Conservation (phyloP, 2,329 filamentous ascomycete genomes). For the Talaromyces sp. region DNA sequence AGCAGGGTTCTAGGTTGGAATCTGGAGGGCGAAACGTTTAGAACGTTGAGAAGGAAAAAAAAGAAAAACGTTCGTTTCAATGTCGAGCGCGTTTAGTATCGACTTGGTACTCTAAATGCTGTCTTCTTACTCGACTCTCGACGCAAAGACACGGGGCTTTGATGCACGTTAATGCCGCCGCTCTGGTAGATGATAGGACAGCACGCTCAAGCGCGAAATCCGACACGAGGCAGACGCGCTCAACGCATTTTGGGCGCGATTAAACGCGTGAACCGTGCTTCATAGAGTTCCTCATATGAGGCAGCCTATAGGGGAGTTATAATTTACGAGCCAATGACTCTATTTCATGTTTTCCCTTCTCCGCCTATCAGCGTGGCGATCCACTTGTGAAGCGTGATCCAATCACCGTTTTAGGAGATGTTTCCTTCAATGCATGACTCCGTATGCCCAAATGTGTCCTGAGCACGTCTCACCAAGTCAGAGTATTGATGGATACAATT, state of each 20-base stretch:
- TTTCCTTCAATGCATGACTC: background rate
- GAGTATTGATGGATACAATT: background rate
- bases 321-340: background rate
- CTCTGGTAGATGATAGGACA: background rate
- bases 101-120: background rate
- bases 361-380: too few species aligned
- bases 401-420: background rate
- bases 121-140: background rate
- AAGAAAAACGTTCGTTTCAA: background rate
- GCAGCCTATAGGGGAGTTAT: background rate
- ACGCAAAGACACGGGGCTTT: background rate
- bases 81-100: background rate
- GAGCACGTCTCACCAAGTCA: too few species aligned
- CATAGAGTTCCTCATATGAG: background rate
- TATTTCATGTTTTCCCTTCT: background rate
- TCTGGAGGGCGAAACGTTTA: background rate
- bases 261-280: slow-evolving; percentile 14
- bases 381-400: background rate
- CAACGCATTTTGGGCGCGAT: slow-evolving; percentile 3
- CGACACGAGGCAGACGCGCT: background rate
- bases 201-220: background rate
- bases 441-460: too few species aligned
- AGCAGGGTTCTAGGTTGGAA: background rate
- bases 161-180: background rate
- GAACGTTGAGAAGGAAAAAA: background rate